Conservation (phyloP, 75 land plant species). For the Larix kaempferi region DNA sequence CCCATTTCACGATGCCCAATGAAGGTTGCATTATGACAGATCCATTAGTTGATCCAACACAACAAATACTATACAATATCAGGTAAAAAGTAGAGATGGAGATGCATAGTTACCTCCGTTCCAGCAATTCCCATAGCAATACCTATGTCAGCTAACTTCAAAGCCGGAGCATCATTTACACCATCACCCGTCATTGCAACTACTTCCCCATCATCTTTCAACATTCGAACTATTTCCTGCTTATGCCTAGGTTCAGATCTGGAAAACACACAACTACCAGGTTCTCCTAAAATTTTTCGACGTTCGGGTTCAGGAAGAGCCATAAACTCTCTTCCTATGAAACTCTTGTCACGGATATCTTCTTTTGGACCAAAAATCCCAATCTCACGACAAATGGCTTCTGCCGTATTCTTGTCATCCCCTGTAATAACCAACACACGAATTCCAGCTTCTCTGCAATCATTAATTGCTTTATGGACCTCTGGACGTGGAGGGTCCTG, state of each 20-base stretch:
- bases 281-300: constrained; percentile 45
- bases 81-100: not conserved
- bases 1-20: too few species aligned
- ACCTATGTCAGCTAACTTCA: constrained; percentile 68
- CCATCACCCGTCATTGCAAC: constrained; percentile 99
- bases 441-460: constrained; percentile 92
- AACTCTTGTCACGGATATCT: constrained; percentile 53
- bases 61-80: not conserved
- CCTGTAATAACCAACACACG: constrained; percentile 96
- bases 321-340: constrained; percentile 85
- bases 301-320: constrained; percentile 31
- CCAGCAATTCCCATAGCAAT: constrained; percentile 61
- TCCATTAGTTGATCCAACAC: too few species aligned
- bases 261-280: constrained; percentile 82
- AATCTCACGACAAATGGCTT: constrained; percentile 93
- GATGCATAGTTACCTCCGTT: constrained; percentile 32
- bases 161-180: constrained; percentile 97
- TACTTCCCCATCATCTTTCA: constrained; percentile 83
- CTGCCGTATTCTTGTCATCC: constrained; percentile 93
- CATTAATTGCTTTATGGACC: constrained; percentile 79
- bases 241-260: constrained; percentile 94
- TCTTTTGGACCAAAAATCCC: constrained; percentile 70
- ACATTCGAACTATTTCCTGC: constrained; percentile 63
- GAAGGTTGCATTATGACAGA: too few species aligned
- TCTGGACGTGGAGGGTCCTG: constrained; percentile 95